Percentiles rank a stretch among this genome's conserved stretches.
Evolutionary conservation across 768 basidiomycete genomes (phyloP).

Genomic region (Auriscalpium microsporum): DNA sequence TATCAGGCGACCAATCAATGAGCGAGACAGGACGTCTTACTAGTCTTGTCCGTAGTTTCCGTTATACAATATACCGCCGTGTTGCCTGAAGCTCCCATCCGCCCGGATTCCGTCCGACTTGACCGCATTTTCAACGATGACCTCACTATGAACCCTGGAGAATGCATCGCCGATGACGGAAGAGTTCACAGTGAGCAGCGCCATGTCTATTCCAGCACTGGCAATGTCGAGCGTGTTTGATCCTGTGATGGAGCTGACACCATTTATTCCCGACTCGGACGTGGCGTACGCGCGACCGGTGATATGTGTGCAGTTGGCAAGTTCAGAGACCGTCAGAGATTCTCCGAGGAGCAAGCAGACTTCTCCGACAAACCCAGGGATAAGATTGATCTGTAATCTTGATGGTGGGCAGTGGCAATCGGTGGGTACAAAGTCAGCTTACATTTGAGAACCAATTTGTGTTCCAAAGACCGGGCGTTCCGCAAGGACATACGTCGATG

Average conservation of each 20-base stretch:
- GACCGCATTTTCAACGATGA: constrained; percentile 36
- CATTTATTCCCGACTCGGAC: constrained; percentile 33
- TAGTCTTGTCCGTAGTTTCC: constrained; percentile 55
- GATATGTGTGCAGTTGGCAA: constrained; percentile 40
- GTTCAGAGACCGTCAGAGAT: constrained; percentile 34
- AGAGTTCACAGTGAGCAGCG: constrained; percentile 31
- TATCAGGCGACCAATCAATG: neutral
- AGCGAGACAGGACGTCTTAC: constrained; percentile 17
- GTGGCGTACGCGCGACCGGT: constrained; percentile 42
- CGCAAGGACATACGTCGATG: constrained; percentile 44
- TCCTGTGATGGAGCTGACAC: constrained; percentile 39
- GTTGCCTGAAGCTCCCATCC: constrained; percentile 35
- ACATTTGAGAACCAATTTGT: constrained; percentile 58
- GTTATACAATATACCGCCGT: constrained; percentile 57
- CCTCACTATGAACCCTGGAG: constrained; percentile 38
- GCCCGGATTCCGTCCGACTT: constrained; percentile 49
- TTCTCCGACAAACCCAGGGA: constrained; percentile 46
- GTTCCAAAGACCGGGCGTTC: constrained; percentile 46
- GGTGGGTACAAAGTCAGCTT: constrained; percentile 6
- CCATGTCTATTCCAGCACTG: constrained; percentile 47
- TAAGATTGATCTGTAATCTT: constrained; percentile 40
- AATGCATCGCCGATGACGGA: constrained; percentile 45
- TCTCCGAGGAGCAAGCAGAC: constrained; percentile 45
- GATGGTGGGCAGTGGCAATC: neutral
- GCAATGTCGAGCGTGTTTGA: constrained; percentile 58